Percentiles rank a stretch among this genome's conserved stretches.
phyloP scores from a whole-genome alignment of 768 basidiomycete species.

The Suillus brevipes region DNA sequence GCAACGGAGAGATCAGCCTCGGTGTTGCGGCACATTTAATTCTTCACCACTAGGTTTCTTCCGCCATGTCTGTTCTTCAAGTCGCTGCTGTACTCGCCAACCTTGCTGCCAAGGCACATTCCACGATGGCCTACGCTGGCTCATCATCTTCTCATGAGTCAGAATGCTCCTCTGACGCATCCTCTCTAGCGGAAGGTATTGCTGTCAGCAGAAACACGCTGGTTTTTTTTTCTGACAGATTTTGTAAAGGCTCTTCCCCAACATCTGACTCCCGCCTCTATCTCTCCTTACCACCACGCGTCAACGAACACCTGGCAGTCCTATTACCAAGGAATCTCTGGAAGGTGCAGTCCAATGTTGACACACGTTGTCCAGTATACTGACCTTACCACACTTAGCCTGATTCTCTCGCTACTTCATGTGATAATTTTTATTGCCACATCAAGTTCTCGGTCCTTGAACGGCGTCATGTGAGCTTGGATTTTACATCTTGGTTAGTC shows the following conservation, averaged over 20 bases:
- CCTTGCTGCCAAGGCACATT: slow-evolving; percentile 26
- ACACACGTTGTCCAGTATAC: slow-evolving; percentile 7
- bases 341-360: slow-evolving; percentile 52
- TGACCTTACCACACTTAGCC: slow-evolving; percentile 40
- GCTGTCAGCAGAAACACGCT: not conserved
- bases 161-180: slow-evolving; percentile 20
- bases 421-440: slow-evolving; percentile 76
- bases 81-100: slow-evolving; percentile 22
- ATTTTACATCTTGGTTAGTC: slow-evolving; percentile 3
- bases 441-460: slow-evolving; percentile 66
- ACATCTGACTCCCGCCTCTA: slow-evolving; percentile 18
- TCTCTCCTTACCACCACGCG: slow-evolving; percentile 23
- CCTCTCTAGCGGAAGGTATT: slow-evolving; percentile 21
- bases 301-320: slow-evolving; percentile 78
- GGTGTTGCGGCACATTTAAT: slow-evolving; percentile 5
- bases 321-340: slow-evolving; percentile 67
- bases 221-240: not conserved
- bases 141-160: slow-evolving; percentile 11
- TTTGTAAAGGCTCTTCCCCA: slow-evolving; percentile 16
- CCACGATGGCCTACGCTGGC: not conserved
- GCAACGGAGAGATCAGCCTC: slow-evolving; percentile 22
- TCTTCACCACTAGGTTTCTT: slow-evolving; percentile 15
- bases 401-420: slow-evolving; percentile 58
- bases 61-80: slow-evolving; percentile 29
- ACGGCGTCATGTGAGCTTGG: slow-evolving; percentile 66